phyloP scores from a whole-genome alignment of 192 early-diverging fungal species.

The Backusella morwellensis region DNA sequence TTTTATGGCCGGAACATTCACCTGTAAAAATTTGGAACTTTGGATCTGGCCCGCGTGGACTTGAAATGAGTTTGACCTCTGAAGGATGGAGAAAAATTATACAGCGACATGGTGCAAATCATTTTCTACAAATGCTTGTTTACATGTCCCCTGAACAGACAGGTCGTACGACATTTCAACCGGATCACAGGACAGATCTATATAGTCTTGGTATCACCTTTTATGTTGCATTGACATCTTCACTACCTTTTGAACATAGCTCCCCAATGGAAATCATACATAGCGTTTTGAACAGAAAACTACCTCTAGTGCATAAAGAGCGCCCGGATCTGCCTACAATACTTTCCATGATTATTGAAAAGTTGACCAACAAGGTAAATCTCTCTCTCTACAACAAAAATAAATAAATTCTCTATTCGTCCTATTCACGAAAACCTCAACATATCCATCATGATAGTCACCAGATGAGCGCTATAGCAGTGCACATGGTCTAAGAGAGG shows the following conservation, averaged over 20 bases:
- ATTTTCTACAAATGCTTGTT: conserved; percentile 20
- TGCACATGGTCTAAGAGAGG: conserved; percentile 29
- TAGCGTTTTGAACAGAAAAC: conserved; percentile 23
- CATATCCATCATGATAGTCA: conserved; percentile 10
- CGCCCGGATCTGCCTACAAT: conserved; percentile 19
- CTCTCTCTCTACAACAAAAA: no score
- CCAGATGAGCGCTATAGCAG: conserved; percentile 36
- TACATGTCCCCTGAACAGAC: conserved; percentile 39
- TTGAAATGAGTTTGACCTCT: conserved; percentile 23
- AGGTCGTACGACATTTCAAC: conserved; percentile 29
- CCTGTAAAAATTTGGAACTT: conserved; percentile 25
- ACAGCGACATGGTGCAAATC: conserved; percentile 3
- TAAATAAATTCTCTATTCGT: background rate
- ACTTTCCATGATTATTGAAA: conserved; percentile 30
- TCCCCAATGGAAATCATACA: conserved; percentile 33
- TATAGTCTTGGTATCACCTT: conserved; percentile 36
- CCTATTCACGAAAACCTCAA: no score
- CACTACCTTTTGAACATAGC: conserved; percentile 24
- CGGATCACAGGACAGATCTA: conserved; percentile 36
- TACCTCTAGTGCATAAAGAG: conserved; percentile 23
- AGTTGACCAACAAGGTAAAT: conserved; percentile 32
- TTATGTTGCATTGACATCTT: conserved; percentile 22
- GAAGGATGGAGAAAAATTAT: conserved; percentile 23
- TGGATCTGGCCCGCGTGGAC: conserved; percentile 17
- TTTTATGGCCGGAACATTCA: conserved; percentile 19